Percentiles rank a stretch among this genome's conserved stretches.
These are phyloP conservation scores for Suillus subaureus DNA, from an alignment of 768 basidiomycete genomes.

Conservation along the genomic window DNA sequence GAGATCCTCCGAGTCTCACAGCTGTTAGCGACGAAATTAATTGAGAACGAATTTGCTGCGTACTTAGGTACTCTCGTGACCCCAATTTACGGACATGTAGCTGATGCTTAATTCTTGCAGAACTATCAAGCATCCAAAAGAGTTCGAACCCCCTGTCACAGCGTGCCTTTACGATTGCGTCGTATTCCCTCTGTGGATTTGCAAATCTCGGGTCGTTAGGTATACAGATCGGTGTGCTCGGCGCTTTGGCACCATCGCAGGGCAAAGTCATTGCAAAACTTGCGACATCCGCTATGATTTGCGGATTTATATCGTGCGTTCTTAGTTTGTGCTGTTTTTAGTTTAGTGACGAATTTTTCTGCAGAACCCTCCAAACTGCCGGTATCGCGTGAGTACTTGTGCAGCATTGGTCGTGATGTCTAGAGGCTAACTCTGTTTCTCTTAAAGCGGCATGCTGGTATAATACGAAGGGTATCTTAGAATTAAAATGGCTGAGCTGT, in stretches of 20 bases:
- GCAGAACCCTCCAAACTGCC: slow-evolving; percentile 55
- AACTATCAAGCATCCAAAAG: slow-evolving; percentile 48
- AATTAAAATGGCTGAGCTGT: not conserved
- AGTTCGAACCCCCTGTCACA: slow-evolving; percentile 57
- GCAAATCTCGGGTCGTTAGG: slow-evolving; percentile 86
- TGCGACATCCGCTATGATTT: slow-evolving; percentile 70
- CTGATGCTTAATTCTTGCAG: slow-evolving; percentile 20
- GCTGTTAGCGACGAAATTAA: slow-evolving; percentile 83
- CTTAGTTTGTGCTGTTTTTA: not conserved
- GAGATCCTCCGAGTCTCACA: slow-evolving; percentile 83
- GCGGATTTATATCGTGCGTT: slow-evolving; percentile 60
- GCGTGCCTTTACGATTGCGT: slow-evolving; percentile 80
- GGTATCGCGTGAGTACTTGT: slow-evolving; percentile 53
- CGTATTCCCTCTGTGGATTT: slow-evolving; percentile 90
- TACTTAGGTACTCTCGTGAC: slow-evolving; percentile 43
- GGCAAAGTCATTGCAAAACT: slow-evolving; percentile 70
- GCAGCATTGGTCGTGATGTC: not conserved
- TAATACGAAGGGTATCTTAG: slow-evolving; percentile 25
- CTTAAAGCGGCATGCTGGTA: slow-evolving; percentile 47
- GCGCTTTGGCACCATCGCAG: slow-evolving; percentile 69
- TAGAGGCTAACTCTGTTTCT: slow-evolving; percentile 26
- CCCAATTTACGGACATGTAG: not conserved
- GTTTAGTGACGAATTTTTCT: not conserved
- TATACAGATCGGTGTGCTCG: slow-evolving; percentile 80
- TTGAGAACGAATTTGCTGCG: slow-evolving; percentile 86